Base-by-base conservation (phyloP, 108 stramenopile genomes). In the Skeletonema menzelii region DNA sequence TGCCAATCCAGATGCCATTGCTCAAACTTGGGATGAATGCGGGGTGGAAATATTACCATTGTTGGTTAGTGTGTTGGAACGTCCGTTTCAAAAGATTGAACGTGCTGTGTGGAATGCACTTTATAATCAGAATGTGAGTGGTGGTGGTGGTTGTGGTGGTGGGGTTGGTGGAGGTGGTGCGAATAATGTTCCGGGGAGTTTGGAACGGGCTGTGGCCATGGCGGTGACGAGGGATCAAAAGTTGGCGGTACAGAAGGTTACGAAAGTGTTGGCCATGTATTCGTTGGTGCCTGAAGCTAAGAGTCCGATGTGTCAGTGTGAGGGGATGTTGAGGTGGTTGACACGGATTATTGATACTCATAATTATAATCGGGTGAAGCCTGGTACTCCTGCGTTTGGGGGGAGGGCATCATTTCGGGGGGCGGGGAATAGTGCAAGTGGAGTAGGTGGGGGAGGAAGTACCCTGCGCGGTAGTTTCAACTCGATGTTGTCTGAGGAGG, bases 201-300 rank as follows among this genome's bases (percentile, higher is more conserved):
- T 83, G 35, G 78, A 83, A 62, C 73, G 78, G 22, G 67, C 75
- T 14, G 75, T 73, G 40, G 78, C 78, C 34, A 69, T 67, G 47
- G 76, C 83, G 7, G 73, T 80, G 0, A 77, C 76, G 13, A 55
- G 84, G 12, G 84, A 85, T 76, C 57, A 66, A 20, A 82, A 83
- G 57, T 35, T 85, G 72, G 70, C 74, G n/a, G 82, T 85, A 6
- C 84, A 86, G 67, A 86, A 82, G 60, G 76, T 77, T 17, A 81
- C 85, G 26, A 86, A 86, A 44, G 65, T 86, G 13, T 60, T 82
- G 19, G 85, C 85, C 7, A 81, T 83, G 79, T 86, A 86, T 38
- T 72, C 70, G 19, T 60, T 86, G 13, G 80, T 86, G 0, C 85
- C 85, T n/a, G 81, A 84, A 62, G 85, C 79, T 5, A 86, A 86